phyloP scores from a whole-genome alignment of 2,329 filamentous ascomycete genomes.

The Hymenoscyphus fructigenus region DNA sequence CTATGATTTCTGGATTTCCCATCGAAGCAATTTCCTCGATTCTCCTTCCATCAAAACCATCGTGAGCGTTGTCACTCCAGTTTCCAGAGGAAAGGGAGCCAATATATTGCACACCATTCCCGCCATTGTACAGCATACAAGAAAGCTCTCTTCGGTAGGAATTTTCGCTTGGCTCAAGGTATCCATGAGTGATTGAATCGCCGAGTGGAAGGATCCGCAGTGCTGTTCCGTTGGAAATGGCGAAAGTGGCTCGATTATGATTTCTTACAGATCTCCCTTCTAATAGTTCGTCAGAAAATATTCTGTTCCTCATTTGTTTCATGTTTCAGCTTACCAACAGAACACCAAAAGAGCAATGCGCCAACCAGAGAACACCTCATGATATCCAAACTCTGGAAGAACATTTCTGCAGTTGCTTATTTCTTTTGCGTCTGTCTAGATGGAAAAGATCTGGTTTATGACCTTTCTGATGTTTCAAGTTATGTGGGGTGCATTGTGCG shows the following conservation, averaged over 20 bases:
- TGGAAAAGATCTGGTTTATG: background rate
- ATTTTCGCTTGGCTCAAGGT: background rate
- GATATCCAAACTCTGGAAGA: background rate
- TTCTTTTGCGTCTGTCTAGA: background rate
- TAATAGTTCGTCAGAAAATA: background rate
- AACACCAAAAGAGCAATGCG: background rate
- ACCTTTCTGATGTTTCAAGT: background rate
- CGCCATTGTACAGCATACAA: slow-evolving; percentile 1
- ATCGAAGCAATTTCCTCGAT: slow-evolving; percentile 8
- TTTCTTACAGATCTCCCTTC: background rate
- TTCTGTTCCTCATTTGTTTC: background rate
- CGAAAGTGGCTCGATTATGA: background rate
- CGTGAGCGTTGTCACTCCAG: slow-evolving; percentile 5
- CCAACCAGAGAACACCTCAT: background rate
- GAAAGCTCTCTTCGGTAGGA: slow-evolving; percentile 9
- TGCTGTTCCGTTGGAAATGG: slow-evolving; percentile 1
- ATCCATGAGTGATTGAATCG: slow-evolving; percentile 4
- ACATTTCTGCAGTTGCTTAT: background rate
- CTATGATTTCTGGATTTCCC: background rate
- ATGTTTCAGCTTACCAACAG: background rate
- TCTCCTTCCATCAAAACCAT: slow-evolving; percentile 1
- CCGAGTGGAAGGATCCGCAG: slow-evolving; percentile 10
- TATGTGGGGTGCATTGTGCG: background rate
- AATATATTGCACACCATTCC: slow-evolving; percentile 5
- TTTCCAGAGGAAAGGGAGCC: background rate